Conservation (phyloP, 495 filamentous ascomycete species). For the Podospora pseudopauciseta region DNA sequence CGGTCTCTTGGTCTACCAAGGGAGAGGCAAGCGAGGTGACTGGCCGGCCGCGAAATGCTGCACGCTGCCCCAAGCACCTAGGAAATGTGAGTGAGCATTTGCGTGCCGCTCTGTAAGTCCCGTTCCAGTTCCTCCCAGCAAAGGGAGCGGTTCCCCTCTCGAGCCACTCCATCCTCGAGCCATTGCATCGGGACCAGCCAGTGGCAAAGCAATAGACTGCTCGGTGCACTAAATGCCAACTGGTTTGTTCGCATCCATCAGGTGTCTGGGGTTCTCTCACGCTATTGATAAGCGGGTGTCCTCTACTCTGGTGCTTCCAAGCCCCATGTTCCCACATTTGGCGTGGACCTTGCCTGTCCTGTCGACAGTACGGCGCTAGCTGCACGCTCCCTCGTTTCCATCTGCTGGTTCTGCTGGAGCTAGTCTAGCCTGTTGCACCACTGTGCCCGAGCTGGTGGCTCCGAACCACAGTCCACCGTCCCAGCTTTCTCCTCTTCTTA, state of each 20-base stretch:
- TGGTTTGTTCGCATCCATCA: constrained; percentile 2
- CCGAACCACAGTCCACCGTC: constrained; percentile 11
- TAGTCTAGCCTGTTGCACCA: constrained; percentile 17
- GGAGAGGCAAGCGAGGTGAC: constrained; percentile 24
- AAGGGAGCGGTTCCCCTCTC: neutral
- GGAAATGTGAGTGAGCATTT: neutral
- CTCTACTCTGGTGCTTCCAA: constrained; percentile 8
- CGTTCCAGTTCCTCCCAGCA: neutral
- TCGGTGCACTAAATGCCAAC: too few relatives aligned
- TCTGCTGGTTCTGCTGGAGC: constrained; percentile 18
- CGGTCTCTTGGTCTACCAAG: constrained; percentile 17
- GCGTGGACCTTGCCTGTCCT: constrained; percentile 27
- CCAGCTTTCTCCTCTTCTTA: constrained; percentile 19
- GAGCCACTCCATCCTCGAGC: constrained; percentile 14
- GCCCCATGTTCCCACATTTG: constrained; percentile 28
- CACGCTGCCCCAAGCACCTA: constrained; percentile 3
- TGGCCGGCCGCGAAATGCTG: constrained; percentile 14
- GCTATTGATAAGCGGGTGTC: constrained; percentile 29
- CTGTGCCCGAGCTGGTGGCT: constrained; percentile 9
- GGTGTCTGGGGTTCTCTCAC: constrained; percentile 4
- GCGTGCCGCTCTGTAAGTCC: neutral
- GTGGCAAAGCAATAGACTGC: constrained; percentile 9
- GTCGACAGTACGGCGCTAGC: constrained; percentile 33
- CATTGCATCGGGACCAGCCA: constrained; percentile 17
- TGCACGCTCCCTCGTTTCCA: constrained; percentile 36